Evolutionary conservation across 1,284 basidiomycete genomes (phyloP), one percentile per base, ranked within the genome.

Genomic region (Termitomyces sp.): DNA sequence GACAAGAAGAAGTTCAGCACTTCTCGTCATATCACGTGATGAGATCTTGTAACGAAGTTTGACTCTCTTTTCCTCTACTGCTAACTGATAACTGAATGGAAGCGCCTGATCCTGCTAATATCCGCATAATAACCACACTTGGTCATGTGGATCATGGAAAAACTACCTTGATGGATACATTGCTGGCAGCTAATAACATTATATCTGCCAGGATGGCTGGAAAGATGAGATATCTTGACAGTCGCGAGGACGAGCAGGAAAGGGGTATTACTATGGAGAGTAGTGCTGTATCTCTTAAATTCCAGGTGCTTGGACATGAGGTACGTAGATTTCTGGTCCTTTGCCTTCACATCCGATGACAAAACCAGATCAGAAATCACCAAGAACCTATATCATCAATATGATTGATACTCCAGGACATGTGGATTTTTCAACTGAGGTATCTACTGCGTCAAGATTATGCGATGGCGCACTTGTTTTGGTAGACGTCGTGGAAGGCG

Each of bases 331-430:
- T 47, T 52, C 40, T 33, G 17, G 30, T 51, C 40, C 34, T 47
- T 50, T 53, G 50, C 50, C 47, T 59, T 39, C 54, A 54, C 43
- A 54, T 54, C 57, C 49, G 45, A 53, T 70, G 63, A 74, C 65
- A 61, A 56, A 52, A 73, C 65, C 59, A 66, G 61, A 65, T 64
- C 66, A 86, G 82, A 71, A 72, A 69, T 67, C 71, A 58, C 70
- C 75, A 54, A 83, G 79, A 70, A 85, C 82, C 19, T 95, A 88
- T 70, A 80, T 86, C 53, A 81, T 95, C 62, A 98, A 98, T 69
- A 89, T 99, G 78, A 96, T 99, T 64, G 97, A 99, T 70, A 99
- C 97, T 0, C 97, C 97, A 2, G 97, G 97, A 2, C 97, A 99
- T 73, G 95, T 99, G 41, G 97, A 99, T 72, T 99, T 99, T 63